Evolutionary conservation across 2,329 filamentous ascomycete species (phyloP), one percentile per base, ranked within the genome.

Genomic region (Daldinia sp.): DNA sequence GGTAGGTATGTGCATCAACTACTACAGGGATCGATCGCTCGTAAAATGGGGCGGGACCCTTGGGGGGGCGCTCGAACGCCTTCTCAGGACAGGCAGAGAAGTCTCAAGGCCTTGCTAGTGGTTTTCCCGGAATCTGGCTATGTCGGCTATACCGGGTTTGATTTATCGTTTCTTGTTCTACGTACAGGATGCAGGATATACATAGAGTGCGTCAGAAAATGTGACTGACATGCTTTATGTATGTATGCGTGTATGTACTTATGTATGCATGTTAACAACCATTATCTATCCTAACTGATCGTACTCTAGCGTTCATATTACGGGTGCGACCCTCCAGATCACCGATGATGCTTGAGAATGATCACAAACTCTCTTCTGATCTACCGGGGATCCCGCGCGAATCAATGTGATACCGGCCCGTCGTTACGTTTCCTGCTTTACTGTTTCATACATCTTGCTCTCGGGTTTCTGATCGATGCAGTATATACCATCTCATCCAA

Each of bases 401-500:
- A 71, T 68, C 65, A 59, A 56, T 64, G 63, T 65, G 68, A 71
- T 68, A 66, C 68, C 68, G 68, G 65, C 20, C 60, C 65, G 65
- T 44, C 41, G 65, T 60, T 39, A 51, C 53, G 46, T 65, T 64
- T 64, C 46, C 7, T 60, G 46, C 35, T 59, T 66, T 60, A 15
- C 62, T 37, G 68, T 68, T 71, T 71, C 60, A 66, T 12, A 41
- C 62, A 23, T 28, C 10, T 6, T 23, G 28, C 55, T 63, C 68
- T 66, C 44, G 51, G 58, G 65, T 35, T 42, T 51, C 42, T 56
- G 44, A 60, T 63, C 55, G 55, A 54, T 51, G 26, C n/a, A n/a
- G n/a, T n/a, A n/a, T 53, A 26, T 30, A 33, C 7, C 15, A 51
- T 33, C 46, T 18, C 28, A 51, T 51, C 26, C 13, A 10, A 33